Percentiles rank a stretch among this genome's conserved stretches.
Conservation (phyloP, 305 asterid species). For the Fraxinus velutina region DNA sequence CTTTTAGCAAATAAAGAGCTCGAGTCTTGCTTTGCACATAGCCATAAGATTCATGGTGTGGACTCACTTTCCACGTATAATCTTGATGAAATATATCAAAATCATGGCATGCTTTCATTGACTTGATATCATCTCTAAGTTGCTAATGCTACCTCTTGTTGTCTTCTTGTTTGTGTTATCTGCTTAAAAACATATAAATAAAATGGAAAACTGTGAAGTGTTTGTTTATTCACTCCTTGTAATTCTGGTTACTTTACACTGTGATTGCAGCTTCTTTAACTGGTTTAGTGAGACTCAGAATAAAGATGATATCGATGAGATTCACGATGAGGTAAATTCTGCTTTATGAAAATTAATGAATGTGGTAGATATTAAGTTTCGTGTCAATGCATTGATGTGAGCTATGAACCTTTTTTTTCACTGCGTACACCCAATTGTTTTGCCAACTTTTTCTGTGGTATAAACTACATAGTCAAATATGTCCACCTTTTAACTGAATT, state of each 20-base stretch:
- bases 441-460: not conserved
- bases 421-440: not conserved
- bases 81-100: not conserved
- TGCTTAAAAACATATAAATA: not conserved
- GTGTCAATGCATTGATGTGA: not conserved
- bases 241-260: not conserved
- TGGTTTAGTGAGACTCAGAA: slow-evolving; percentile 67
- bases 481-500: not conserved
- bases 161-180: not conserved
- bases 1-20: not conserved
- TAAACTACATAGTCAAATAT: not conserved
- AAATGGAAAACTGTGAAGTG: not conserved
- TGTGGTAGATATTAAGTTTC: not conserved
- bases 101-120: not conserved
- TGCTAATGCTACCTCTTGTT: not conserved
- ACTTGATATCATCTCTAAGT: not conserved
- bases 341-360: not conserved
- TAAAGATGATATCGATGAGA: slow-evolving; percentile 54
- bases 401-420: not conserved
- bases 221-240: not conserved
- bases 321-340: slow-evolving; percentile 75
- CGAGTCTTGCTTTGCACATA: not conserved
- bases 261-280: slow-evolving; percentile 74
- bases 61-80: not conserved
- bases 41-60: not conserved